Conservation (phyloP, 1,284 basidiomycete genomes). For the Neolentinus lepideus region DNA sequence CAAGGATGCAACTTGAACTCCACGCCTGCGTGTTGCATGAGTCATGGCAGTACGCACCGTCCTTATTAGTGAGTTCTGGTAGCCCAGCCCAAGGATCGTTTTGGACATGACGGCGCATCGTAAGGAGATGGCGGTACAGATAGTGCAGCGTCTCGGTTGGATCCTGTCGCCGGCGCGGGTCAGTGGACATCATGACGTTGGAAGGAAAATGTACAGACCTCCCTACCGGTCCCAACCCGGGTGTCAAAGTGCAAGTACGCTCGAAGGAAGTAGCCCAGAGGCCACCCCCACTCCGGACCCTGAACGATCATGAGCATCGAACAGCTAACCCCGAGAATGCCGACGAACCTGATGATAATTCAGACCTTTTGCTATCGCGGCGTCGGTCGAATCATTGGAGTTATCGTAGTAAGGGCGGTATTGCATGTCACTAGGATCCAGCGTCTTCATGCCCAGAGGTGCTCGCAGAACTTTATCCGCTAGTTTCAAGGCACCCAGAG, state of each 20-base stretch:
- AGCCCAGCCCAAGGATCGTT: conserved; percentile 85
- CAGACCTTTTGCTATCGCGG: conserved; percentile 80
- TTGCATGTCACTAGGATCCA: conserved; percentile 80
- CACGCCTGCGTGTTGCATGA: conserved; percentile 91
- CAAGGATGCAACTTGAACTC: conserved; percentile 84
- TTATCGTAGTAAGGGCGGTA: conserved; percentile 92
- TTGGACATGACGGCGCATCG: conserved; percentile 66
- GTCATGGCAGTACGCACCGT: conserved; percentile 77
- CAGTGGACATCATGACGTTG: background rate
- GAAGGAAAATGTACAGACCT: conserved; percentile 31
- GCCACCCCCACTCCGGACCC: conserved; percentile 93
- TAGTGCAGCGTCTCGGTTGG: conserved; percentile 69
- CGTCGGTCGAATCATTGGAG: conserved; percentile 80
- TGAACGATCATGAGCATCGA: conserved; percentile 18
- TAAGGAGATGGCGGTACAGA: conserved; percentile 67
- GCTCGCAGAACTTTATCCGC: conserved; percentile 73
- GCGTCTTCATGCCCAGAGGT: conserved; percentile 91
- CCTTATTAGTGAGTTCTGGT: conserved; percentile 85
- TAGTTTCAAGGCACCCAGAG: conserved; percentile 69
- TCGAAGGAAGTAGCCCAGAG: conserved; percentile 90
- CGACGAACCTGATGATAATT: conserved; percentile 74
- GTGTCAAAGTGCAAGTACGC: conserved; percentile 87
- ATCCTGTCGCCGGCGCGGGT: conserved; percentile 37
- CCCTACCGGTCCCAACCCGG: conserved; percentile 48
- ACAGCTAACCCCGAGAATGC: conserved; percentile 11